Percentiles rank a stretch among this genome's conserved stretches.
Evolutionary conservation across 2,329 filamentous ascomycete species (phyloP).

Genomic region (Fusarium zealandicum): DNA sequence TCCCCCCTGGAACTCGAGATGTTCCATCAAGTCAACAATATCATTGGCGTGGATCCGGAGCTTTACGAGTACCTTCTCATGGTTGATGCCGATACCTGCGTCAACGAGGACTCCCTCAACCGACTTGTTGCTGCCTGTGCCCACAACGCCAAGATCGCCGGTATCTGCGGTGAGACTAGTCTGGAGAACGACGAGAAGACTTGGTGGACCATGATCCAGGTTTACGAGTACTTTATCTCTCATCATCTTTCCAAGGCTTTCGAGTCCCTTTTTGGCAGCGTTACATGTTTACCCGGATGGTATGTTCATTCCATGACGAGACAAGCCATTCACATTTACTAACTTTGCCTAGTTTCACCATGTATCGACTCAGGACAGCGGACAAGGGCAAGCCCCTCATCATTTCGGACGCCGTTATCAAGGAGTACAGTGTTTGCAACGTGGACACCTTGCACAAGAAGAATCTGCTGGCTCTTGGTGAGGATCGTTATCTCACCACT

Average conservation of each 20-base stretch:
- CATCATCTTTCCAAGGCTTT: constrained; percentile 97
- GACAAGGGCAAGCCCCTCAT: constrained; percentile 95
- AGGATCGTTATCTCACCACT: constrained; percentile 96
- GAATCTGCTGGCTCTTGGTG: constrained; percentile 90
- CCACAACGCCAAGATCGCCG: constrained; percentile 94
- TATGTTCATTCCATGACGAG: constrained; percentile 58
- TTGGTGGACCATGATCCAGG: constrained; percentile 99
- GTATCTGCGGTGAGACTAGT: constrained; percentile 96
- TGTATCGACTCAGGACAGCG: constrained; percentile 94
- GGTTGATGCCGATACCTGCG: constrained; percentile 97
- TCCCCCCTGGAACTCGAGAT: constrained; percentile 95
- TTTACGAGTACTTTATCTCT: constrained; percentile 99
- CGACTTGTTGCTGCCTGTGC: constrained; percentile 90
- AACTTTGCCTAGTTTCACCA: constrained; percentile 79
- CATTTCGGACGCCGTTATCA: constrained; percentile 86
- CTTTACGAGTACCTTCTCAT: constrained; percentile 97
- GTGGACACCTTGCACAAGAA: constrained; percentile 97
- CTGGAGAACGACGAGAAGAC: constrained; percentile 93
- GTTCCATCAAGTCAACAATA: constrained; percentile 99
- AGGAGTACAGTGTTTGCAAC: constrained; percentile 86
- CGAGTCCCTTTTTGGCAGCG: constrained; percentile 95
- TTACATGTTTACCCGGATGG: constrained; percentile 99
- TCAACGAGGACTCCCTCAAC: constrained; percentile 90
- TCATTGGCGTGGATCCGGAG: constrained; percentile 97
- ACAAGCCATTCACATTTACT: constrained; percentile 6